Percentiles rank a stretch among this genome's conserved stretches.
phyloP scores from a whole-genome alignment of 305 asterid genomes.

The Andrographis paniculata region DNA sequence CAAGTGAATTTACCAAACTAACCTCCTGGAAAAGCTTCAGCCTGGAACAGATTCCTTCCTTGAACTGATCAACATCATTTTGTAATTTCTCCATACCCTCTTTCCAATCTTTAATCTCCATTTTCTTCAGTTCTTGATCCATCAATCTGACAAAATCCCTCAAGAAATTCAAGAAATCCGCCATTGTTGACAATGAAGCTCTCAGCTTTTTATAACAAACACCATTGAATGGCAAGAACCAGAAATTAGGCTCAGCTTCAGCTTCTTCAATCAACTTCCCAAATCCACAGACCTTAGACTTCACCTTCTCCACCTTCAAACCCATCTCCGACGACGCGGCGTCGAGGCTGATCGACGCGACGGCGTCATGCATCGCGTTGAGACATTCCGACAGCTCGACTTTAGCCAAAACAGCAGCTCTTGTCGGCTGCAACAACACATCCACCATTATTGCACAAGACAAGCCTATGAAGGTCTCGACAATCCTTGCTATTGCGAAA shows the following conservation, averaged over 20 bases:
- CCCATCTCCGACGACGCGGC: conserved; percentile 25
- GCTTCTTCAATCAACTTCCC: conserved; percentile 67
- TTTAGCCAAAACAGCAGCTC: conserved; percentile 62
- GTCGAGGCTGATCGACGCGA: conserved; percentile 24
- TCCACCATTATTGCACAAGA: conserved; percentile 71
- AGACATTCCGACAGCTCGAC: conserved; percentile 39
- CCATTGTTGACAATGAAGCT: conserved; percentile 47
- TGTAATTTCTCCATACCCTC: conserved; percentile 30
- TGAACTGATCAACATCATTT: conserved; percentile 35
- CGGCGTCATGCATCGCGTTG: conserved; percentile 24
- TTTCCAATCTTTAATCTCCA: conserved; percentile 25
- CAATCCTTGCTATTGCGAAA: conserved; percentile 66
- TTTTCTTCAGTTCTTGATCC: conserved; percentile 34
- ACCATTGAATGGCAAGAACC: conserved; percentile 66
- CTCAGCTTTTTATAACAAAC: conserved; percentile 38
- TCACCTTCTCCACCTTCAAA: conserved; percentile 27
- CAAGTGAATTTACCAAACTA: conserved; percentile 43
- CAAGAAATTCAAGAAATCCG: conserved; percentile 42
- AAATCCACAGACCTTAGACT: conserved; percentile 26
- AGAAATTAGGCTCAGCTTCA: conserved; percentile 71
- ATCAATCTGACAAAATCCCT: conserved; percentile 34
- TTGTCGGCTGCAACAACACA: conserved; percentile 55
- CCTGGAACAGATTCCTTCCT: conserved; percentile 32
- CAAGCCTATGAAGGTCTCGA: conserved; percentile 67
- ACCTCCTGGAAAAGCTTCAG: conserved; percentile 47